Base-by-base conservation (phyloP, 768 basidiomycete species). In the Amanita subjunquillea region DNA sequence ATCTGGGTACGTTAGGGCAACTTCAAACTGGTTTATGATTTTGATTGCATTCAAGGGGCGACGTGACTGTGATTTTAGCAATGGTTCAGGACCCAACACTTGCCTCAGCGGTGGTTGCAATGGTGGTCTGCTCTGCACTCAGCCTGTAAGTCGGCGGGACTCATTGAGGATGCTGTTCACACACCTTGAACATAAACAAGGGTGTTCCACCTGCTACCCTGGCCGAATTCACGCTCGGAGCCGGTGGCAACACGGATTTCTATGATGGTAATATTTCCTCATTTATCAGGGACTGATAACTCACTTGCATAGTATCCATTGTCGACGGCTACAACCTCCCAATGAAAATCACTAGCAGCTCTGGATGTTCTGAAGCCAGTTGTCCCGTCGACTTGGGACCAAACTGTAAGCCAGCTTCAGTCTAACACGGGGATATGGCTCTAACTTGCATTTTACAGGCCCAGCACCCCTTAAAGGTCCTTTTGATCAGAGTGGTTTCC, bases 311-410 rank as follows among this genome's bases (percentile, higher is more conserved):
- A 82, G 82, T 83, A 34, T 82, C 81, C 25, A 67, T 85, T 32
- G 82, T 85, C 37, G 80, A 85, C 55, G 83, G 83, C 1, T 82
- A 72, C 58, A 83, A 85, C 59, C 62, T 86, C 9, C 83, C 85
- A 10, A 63, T 81, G 59, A 65, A 67, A 17, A 40, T 40, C 17
- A 40, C n/a, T 40, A 40, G 20, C 6, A 7, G 79, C 62, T 68
- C 63, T 42, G 77, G 73, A 10, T 86, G 85, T 59, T 65, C 62
- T 27, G 64, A 77, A 17, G 75, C 83, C 1, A 68, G 73, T 40
- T 40, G 39, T 20, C n/a, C 39, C 0, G 39, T 40, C 2, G 39
- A 40, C 39, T 22, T 54, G 87, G 73, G 71, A 10, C 76, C 80
- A 0, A 69, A 76, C 55, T 86, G 83, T 82, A 5, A 40, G n/a